Base-by-base conservation (phyloP, 208 protist species). In the Crithidia thermophila region DNA sequence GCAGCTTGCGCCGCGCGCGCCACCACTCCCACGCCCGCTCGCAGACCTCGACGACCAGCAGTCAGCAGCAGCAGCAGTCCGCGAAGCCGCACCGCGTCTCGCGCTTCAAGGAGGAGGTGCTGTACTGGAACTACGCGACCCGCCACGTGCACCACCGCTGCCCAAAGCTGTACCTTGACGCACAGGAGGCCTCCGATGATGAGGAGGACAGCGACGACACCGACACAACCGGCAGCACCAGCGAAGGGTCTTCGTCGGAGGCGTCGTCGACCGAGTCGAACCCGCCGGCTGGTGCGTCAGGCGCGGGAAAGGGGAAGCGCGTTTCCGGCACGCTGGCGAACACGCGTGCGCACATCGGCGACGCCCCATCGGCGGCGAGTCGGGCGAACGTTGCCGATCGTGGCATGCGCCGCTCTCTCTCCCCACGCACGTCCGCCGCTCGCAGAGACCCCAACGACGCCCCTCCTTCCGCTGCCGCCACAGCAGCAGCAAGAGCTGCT, bases 141-240 rank as follows among this genome's bases (percentile, higher is more conserved):
- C 79, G 79, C 36, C 74, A 85, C 64, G 79, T 85, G 16, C 74
- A 80, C 52, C 79, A 85, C 52, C 74, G 79, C 18, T 85, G 79
- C 70, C 74, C 74, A 6, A 75, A 72, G 67, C 70, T 85, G 23
- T 73, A 81, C 67, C 72, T 85, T 18, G 71, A 85, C 67, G 71
- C 72, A 4, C 52, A 56, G 18, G 61, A 64, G 57, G 66, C 59
- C 52, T 69, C 63, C 7, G 78, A 84, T 27, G 70, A 77, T 25
- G 71, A 75, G 20, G 67, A 73, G 4, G 69, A 70, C 25, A 53
- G 52, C 6, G 63, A 67, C 18, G 53, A 61, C 67, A 59, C 55
- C 36, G 40, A 18, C 23, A 39, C 53, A 4, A 25, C 28, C 21
- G 58, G 47, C 31, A 39, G 58, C 45, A 33, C 56, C 42, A 56